Evolutionary conservation across 2,329 filamentous ascomycete genomes (phyloP), one percentile per base, ranked within the genome.

Genomic region (Botrytis paeoniae): DNA sequence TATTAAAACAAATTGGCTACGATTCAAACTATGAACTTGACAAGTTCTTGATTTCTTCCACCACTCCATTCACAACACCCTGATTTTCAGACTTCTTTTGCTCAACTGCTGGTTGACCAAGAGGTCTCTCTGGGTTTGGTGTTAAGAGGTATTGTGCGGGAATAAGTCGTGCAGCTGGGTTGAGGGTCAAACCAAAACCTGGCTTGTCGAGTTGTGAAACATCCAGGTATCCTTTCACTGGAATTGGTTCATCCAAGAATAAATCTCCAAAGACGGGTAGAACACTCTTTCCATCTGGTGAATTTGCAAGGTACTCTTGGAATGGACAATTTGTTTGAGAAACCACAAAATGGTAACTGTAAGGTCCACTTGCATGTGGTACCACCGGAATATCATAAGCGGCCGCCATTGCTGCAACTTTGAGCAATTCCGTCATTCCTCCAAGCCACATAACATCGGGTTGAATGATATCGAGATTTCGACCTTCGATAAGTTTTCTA

Each of bases 371-470:
- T 62, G 95, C 95, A 81, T 98, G 95, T n/a, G 95, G 95, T 22
- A 98, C 93, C 25, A 98, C 94, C 20, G 95, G 95, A 74, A 98
- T 92, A 80, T 98, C 95, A 83, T 98, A 98, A 35, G 95, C 95
- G 7, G 94, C 89, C 6, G 95, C 95, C 89, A 97, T 92, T 71
- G 94, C 92, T 25, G 94, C 89, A 70, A 98, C 92, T 83, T 94
- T 96, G 77, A 98, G 89, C 73, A 98, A 87, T 83, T 98, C 95
- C 0, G 95, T 98, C 86, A 98, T 83, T 75, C 95, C 95, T 75
- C 95, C 95, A 22, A 97, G 90, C 95, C 95, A 98, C 95, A 98
- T 98, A 76, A 98, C 94, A 80, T 98, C 95, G 22, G 95, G 95
- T 84, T 97, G 95, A 79, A 98, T 90, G 78, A 98, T 97, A 82